Conservation (phyloP, 2,329 filamentous ascomycete genomes). For the Sarocladium oryzae region DNA sequence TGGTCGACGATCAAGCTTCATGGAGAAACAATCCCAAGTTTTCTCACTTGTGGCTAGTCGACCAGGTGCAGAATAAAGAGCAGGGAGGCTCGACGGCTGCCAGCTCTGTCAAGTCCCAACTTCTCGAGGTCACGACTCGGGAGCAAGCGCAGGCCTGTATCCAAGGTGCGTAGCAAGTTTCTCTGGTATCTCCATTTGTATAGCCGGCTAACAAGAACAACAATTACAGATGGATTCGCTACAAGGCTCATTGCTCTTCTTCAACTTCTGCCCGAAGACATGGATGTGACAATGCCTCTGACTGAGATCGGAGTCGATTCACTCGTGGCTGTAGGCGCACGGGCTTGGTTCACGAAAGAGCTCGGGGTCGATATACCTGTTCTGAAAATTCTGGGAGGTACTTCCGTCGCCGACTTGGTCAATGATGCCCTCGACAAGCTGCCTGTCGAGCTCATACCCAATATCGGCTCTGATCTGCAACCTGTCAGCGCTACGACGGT, state of each 20-base stretch:
- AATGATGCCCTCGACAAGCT: background rate
- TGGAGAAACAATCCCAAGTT: background rate
- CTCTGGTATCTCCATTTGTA: background rate
- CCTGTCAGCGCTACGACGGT: no score
- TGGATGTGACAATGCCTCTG: background rate
- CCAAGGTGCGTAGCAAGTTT: background rate
- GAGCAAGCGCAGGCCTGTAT: no score
- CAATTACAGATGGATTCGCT: no score
- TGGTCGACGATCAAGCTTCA: background rate
- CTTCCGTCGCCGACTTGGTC: background rate
- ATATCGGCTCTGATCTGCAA: no score
- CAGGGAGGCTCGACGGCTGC: no score
- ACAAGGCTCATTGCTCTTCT: no score
- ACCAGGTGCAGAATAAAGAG: no score
- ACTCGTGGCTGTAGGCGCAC: slow-evolving; percentile 26
- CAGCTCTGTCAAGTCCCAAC: no score
- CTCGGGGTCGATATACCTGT: slow-evolving; percentile 38
- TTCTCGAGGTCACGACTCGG: no score
- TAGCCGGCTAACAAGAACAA: no score
- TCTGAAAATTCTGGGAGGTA: slow-evolving; percentile 25
- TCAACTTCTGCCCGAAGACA: no score
- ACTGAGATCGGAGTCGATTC: slow-evolving; percentile 22
- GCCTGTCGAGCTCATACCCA: background rate
- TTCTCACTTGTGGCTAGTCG: background rate
- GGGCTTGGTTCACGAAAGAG: slow-evolving; percentile 42